A percentile compares a stretch with the other conserved stretches of the same genome.
These are phyloP conservation scores for Aspergillus nanangensis DNA, from an alignment of 495 filamentous ascomycete species.

Conservation along the genomic window DNA sequence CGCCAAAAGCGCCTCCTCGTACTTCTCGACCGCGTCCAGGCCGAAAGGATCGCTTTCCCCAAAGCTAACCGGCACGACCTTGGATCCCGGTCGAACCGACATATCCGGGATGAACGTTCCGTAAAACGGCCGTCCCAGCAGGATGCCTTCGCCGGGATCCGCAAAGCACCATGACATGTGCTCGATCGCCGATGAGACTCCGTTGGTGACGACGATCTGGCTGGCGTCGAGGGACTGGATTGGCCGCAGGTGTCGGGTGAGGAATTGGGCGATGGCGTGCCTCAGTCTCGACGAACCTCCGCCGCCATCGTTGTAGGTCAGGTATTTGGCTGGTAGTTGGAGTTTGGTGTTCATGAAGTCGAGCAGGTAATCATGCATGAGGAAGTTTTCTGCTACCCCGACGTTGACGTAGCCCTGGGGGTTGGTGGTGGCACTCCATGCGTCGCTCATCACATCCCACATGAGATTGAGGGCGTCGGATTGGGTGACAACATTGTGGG, in stretches of 20 bases:
- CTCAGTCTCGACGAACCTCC: constrained; percentile 29
- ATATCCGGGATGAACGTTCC: constrained; percentile 39
- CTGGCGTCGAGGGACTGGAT: constrained; percentile 25
- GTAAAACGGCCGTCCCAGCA: constrained; percentile 49
- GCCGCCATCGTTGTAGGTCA: constrained; percentile 42
- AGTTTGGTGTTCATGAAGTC: constrained; percentile 27
- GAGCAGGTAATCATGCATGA: constrained; percentile 34
- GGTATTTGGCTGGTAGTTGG: constrained; percentile 25
- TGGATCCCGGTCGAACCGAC: constrained; percentile 20
- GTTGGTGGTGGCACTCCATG: constrained; percentile 22
- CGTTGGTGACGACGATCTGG: constrained; percentile 43
- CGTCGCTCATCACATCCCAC: constrained; percentile 23
- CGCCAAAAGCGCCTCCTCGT: constrained; percentile 32
- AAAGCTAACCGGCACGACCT: constrained; percentile 39
- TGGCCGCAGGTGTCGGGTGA: constrained; percentile 42
- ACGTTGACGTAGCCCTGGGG: constrained; percentile 34
- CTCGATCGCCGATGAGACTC: constrained; percentile 44
- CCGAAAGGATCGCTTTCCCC: constrained; percentile 42
- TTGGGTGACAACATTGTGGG: constrained; percentile 11
- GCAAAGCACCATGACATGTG: constrained; percentile 39
- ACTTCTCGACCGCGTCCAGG: constrained; percentile 32
- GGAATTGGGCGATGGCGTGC: constrained; percentile 37
- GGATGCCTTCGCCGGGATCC: constrained; percentile 44
- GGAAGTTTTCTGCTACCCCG: constrained; percentile 35
- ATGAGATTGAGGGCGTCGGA: constrained; percentile 13